Conservation (phyloP, 2,329 filamentous ascomycete species). For the Ambrosiella xylebori region DNA sequence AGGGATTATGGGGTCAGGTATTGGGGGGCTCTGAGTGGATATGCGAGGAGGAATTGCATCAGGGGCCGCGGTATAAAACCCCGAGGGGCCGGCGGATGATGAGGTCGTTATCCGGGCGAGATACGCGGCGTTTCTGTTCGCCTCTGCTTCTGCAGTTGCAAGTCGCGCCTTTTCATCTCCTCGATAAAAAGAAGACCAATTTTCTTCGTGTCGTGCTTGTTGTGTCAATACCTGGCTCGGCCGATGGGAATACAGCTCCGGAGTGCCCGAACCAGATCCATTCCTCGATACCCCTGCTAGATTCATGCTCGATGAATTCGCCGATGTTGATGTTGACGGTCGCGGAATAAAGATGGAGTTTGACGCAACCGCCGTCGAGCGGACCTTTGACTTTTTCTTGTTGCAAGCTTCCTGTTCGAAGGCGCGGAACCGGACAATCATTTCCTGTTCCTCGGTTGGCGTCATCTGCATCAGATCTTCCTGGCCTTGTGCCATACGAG, state of each 20-base stretch:
- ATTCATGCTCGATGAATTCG: not conserved
- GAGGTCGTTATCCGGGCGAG: not conserved
- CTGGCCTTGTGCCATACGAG: conserved; percentile 57
- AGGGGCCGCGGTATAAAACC: not conserved
- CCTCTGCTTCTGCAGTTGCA: not conserved
- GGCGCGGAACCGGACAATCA: conserved; percentile 20
- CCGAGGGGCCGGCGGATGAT: not conserved
- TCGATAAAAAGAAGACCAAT: not conserved
- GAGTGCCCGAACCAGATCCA: not conserved
- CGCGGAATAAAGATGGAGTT: not conserved
- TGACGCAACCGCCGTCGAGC: not conserved
- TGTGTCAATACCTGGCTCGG: not conserved
- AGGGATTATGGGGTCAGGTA: not conserved
- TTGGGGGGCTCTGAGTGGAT: not conserved
- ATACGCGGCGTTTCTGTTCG: not conserved
- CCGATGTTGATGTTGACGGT: not conserved
- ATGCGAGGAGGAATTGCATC: not conserved
- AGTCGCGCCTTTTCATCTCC: conserved; percentile 1
- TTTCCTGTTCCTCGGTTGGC: conserved; percentile 41
- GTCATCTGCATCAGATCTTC: conserved; percentile 42
- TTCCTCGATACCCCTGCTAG: not conserved
- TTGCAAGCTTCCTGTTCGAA: conserved; percentile 3
- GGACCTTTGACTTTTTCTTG: not conserved
- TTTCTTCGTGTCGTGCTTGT: not conserved
- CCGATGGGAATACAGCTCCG: not conserved